Percentiles rank a stretch among this genome's conserved stretches.
Evolutionary conservation across 2,329 filamentous ascomycete species (phyloP).

Genomic region (Magnaporthales sp.): DNA sequence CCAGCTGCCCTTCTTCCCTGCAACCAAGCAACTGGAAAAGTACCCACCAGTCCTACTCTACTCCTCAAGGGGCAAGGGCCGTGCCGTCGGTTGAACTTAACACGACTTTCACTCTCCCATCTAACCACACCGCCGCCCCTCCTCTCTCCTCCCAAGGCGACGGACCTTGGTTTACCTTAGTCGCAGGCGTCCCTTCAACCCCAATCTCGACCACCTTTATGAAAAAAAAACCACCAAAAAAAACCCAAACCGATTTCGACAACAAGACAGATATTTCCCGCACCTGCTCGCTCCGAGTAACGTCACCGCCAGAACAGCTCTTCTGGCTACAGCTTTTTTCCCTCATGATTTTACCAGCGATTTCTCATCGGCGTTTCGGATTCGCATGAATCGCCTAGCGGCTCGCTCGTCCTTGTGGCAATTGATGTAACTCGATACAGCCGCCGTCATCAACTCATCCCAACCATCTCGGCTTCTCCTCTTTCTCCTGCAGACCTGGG

Average conservation of each 20-base stretch:
- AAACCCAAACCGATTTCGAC: background rate
- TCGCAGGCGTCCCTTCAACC: background rate
- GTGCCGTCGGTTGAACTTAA: background rate
- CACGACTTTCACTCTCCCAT: background rate
- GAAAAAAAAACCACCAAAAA: too few relatives aligned
- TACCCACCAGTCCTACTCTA: background rate
- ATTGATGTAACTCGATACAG: slow-evolving; percentile 5
- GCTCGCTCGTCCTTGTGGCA: background rate
- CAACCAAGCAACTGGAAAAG: background rate
- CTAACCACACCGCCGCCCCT: background rate
- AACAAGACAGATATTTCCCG: background rate
- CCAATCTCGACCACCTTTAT: background rate
- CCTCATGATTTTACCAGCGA: background rate
- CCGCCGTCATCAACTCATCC: background rate
- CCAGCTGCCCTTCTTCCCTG: background rate
- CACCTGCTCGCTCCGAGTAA: background rate
- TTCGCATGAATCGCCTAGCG: background rate
- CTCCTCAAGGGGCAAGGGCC: background rate
- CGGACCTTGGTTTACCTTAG: background rate
- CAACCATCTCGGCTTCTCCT: background rate
- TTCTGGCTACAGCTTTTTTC: background rate
- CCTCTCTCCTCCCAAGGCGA: background rate
- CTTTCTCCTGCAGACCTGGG: background rate
- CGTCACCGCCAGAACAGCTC: background rate
- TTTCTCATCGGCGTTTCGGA: background rate